Evolutionary conservation across 192 early-diverging fungal genomes (phyloP).

Genomic region (Helicostylum pulchrum): DNA sequence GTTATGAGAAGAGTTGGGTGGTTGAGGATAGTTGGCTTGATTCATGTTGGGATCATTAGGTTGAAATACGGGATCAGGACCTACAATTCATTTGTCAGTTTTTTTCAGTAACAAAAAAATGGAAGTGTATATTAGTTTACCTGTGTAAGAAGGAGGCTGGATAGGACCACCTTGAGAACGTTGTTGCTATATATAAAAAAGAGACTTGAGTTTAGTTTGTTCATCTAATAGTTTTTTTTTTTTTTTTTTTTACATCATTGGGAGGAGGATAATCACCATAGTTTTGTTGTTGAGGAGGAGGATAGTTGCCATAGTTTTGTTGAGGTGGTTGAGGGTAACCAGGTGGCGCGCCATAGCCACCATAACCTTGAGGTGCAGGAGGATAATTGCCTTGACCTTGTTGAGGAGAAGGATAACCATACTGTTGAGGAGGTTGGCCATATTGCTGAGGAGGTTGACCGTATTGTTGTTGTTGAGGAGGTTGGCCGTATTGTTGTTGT

Average conservation of each 20-base stretch:
- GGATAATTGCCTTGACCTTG: not conserved
- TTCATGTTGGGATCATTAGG: conserved; percentile 12
- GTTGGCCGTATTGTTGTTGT: not conserved
- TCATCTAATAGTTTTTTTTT: not conserved
- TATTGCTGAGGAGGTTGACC: conserved; percentile 13
- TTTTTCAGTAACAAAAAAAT: not conserved
- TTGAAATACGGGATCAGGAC: conserved; percentile 23
- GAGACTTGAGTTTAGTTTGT: not conserved
- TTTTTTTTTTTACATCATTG: conserved; percentile 5
- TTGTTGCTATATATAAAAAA: not conserved
- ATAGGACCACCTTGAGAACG: conserved; percentile 3
- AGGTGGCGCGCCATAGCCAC: too few relatives aligned
- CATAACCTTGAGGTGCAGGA: not conserved
- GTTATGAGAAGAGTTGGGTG: conserved; percentile 28
- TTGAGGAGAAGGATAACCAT: conserved; percentile 14
- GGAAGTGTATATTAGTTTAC: not conserved
- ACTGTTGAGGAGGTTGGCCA: not conserved
- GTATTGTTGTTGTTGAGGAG: not conserved
- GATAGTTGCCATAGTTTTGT: not conserved
- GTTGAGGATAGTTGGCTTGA: conserved; percentile 34
- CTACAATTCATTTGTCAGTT: not conserved
- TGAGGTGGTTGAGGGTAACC: not conserved
- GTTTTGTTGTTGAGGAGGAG: conserved; percentile 1
- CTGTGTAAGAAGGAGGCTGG: conserved; percentile 22
- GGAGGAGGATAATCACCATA: not conserved